These are phyloP conservation scores for Kodamaea restingae DNA, from an alignment of 805 yeast species.

Conservation along the genomic window DNA sequence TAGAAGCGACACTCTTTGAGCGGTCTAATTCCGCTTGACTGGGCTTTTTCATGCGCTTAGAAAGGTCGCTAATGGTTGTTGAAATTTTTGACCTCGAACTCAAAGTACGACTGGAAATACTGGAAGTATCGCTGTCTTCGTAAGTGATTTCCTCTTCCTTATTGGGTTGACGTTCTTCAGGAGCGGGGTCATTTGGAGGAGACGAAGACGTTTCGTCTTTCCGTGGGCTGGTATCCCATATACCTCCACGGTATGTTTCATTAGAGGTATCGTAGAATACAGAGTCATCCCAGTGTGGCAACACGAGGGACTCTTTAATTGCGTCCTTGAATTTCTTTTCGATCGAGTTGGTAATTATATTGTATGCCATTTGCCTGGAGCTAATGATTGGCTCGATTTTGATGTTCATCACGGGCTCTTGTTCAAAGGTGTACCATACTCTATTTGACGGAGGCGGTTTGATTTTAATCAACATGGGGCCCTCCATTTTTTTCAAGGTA, in stretches of 20 bases:
- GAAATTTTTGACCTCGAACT: constrained; percentile 17
- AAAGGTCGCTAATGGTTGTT: constrained; percentile 12
- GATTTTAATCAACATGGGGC: constrained; percentile 62
- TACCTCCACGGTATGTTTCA: constrained; percentile 86
- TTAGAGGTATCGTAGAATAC: constrained; percentile 60
- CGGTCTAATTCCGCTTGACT: not conserved
- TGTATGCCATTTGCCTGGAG: constrained; percentile 73
- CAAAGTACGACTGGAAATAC: not conserved
- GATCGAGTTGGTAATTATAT: constrained; percentile 74
- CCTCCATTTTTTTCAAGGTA: constrained; percentile 63
- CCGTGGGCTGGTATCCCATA: constrained; percentile 58
- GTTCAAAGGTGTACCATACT: constrained; percentile 84
- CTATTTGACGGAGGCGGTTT: constrained; percentile 92
- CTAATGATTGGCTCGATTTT: constrained; percentile 89
- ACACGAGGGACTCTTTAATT: constrained; percentile 71
- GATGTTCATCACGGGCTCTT: constrained; percentile 71
- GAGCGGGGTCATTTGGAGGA: not conserved
- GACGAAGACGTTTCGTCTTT: not conserved
- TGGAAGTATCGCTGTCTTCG: not conserved
- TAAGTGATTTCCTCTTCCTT: not conserved
- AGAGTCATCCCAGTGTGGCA: constrained; percentile 87
- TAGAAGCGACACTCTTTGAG: not conserved
- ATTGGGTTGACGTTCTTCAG: not conserved
- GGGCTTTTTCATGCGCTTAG: constrained; percentile 5
- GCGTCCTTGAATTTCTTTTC: constrained; percentile 77